A percentile compares a stretch with the other conserved stretches of the same genome.
Evolutionary conservation across 2,329 filamentous ascomycete species (phyloP).

Genomic region (Dothistroma pini): DNA sequence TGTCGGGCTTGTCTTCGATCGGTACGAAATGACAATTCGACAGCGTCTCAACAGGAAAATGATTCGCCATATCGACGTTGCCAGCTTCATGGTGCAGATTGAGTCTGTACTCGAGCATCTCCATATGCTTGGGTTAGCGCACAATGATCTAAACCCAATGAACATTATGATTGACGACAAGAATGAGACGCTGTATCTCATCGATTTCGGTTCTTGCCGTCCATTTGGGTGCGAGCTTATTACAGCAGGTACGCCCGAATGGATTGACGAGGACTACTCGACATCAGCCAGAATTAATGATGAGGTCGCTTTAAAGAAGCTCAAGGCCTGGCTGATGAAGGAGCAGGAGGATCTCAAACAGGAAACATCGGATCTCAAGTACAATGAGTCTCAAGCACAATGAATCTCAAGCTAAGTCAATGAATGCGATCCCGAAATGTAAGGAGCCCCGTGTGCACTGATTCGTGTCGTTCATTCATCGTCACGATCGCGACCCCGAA

Average conservation of each 20-base stretch:
- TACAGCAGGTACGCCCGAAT: conserved; percentile 9
- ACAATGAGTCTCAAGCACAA: neutral
- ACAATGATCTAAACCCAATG: conserved; percentile 6
- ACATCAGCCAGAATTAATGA: conserved; percentile 7
- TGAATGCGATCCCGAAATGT: neutral
- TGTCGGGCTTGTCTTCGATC: neutral
- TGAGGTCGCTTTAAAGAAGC: conserved; percentile 10
- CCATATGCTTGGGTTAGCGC: conserved; percentile 8
- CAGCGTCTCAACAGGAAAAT: conserved; percentile 7
- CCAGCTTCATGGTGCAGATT: neutral
- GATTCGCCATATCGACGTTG: conserved; percentile 1
- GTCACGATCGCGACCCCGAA: conserved; percentile 1
- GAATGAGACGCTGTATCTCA: conserved; percentile 2
- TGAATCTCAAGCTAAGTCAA: neutral
- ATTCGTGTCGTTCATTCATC: neutral
- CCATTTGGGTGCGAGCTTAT: conserved; percentile 9
- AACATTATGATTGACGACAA: conserved; percentile 5
- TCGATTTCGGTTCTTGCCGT: conserved; percentile 9
- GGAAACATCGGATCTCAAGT: neutral
- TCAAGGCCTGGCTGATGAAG: neutral
- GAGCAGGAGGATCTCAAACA: neutral
- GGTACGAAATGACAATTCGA: neutral
- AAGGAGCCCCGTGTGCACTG: neutral
- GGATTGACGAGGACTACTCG: conserved; percentile 11
- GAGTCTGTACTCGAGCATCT: conserved; percentile 4